Conservation (phyloP, 352 stramenopile genomes). For the Phytophthora palmivora region DNA sequence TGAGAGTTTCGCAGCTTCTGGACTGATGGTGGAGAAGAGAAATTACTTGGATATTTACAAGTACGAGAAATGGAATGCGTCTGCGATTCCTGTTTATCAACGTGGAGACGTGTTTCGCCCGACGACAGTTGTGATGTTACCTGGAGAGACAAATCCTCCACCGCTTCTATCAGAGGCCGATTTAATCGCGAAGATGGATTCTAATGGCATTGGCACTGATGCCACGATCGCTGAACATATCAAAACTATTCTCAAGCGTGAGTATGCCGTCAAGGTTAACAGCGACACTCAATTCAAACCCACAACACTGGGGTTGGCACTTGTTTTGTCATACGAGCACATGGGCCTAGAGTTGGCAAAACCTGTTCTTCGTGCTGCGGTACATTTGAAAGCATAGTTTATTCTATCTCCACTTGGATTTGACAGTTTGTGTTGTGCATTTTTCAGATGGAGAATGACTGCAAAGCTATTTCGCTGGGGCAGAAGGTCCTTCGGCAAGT, state of each 20-base stretch:
- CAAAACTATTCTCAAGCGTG: slow-evolving; percentile 97
- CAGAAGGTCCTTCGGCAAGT: slow-evolving; percentile 82
- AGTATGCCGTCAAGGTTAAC: slow-evolving; percentile 97
- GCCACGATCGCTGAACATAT: slow-evolving; percentile 98
- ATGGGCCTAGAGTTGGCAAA: slow-evolving; percentile 98
- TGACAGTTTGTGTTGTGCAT: slow-evolving; percentile 17
- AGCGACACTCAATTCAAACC: slow-evolving; percentile 94
- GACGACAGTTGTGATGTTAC: slow-evolving; percentile 69
- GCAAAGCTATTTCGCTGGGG: slow-evolving; percentile 85
- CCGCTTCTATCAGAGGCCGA: slow-evolving; percentile 92
- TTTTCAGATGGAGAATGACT: slow-evolving; percentile 92
- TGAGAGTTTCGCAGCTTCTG: slow-evolving; percentile 90
- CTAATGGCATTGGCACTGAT: slow-evolving; percentile 95
- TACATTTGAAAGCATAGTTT: slow-evolving; percentile 33
- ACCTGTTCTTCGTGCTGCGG: slow-evolving; percentile 91
- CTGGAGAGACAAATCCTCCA: slow-evolving; percentile 85
- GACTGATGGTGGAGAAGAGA: slow-evolving; percentile 91
- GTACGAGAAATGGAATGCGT: slow-evolving; percentile 93
- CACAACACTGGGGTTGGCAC: slow-evolving; percentile 87
- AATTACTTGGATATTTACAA: slow-evolving; percentile 97
- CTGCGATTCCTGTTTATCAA: slow-evolving; percentile 87
- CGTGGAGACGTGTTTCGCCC: slow-evolving; percentile 79
- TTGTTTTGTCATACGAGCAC: slow-evolving; percentile 93
- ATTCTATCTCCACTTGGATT: slow-evolving; percentile 1
- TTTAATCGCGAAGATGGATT: slow-evolving; percentile 95